phyloP scores from a whole-genome alignment of 2,329 filamentous ascomycete genomes.

The Diaporthe humulicola region DNA sequence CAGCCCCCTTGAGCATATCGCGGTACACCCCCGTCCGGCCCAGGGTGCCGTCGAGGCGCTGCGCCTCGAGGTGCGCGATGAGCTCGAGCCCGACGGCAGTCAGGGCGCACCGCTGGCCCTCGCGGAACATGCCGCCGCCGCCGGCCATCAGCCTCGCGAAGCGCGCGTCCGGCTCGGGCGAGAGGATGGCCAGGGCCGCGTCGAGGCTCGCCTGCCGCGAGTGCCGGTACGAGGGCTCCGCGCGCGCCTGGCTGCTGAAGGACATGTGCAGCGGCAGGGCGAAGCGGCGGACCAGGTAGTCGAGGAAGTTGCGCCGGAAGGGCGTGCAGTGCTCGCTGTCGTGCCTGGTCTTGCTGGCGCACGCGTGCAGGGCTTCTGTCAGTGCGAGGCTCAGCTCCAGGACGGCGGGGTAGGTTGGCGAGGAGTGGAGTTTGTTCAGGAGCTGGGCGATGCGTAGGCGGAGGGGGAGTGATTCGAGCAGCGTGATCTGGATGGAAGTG shows the following conservation, averaged over 20 bases:
- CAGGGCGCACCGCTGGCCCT: conserved; percentile 52
- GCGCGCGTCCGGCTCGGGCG: conserved; percentile 51
- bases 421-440: conserved; percentile 51
- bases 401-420: conserved; percentile 51
- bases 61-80: conserved; percentile 48
- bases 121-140: conserved; percentile 57
- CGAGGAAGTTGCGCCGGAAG: conserved; percentile 63
- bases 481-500: conserved; percentile 52
- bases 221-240: conserved; percentile 62
- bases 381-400: conserved; percentile 52
- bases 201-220: conserved; percentile 63
- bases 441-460: conserved; percentile 52
- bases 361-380: conserved; percentile 44
- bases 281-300: conserved; percentile 67
- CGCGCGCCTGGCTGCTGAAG: conserved; percentile 57
- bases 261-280: conserved; percentile 66
- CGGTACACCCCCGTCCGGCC: conserved; percentile 45
- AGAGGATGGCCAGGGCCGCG: conserved; percentile 52
- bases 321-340: conserved; percentile 42
- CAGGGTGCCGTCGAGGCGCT: conserved; percentile 48
- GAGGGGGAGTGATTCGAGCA: conserved; percentile 52
- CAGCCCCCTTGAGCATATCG: conserved; percentile 49
- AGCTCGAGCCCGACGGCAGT: conserved; percentile 53
- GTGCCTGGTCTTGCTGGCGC: conserved; percentile 32
- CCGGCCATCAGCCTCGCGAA: conserved; percentile 54